Evolutionary conservation across 257 asterid species (phyloP).

Genomic region (Verbascum thapsus): DNA sequence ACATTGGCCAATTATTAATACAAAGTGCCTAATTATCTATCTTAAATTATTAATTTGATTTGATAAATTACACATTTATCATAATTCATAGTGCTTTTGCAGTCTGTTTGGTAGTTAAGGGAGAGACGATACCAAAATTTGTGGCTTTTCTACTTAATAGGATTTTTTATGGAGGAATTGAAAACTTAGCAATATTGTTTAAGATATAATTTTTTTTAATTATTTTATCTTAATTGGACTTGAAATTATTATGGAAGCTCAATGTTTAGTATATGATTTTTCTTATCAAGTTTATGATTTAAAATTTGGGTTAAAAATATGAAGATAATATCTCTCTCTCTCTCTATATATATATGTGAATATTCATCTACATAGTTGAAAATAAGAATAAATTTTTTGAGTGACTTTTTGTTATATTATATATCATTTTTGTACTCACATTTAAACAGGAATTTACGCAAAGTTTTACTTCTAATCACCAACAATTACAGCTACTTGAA

Average conservation of each 20-base stretch:
- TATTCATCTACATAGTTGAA: no score
- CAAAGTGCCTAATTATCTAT: background rate
- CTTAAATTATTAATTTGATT: background rate
- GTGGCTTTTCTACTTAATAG: constrained; percentile 14
- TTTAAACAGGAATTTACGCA: no score
- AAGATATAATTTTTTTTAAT: background rate
- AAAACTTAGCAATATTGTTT: background rate
- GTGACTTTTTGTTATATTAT: no score
- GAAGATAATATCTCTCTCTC: no score
- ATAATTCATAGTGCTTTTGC: constrained; percentile 17
- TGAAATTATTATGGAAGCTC: background rate
- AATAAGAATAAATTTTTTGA: no score
- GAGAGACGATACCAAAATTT: constrained; percentile 33
- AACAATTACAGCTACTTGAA: no score
- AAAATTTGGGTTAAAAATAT: no score
- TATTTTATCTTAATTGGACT: background rate
- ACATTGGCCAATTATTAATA: background rate
- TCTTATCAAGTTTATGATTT: no score
- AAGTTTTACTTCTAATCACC: no score
- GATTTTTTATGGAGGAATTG: background rate
- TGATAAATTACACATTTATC: background rate
- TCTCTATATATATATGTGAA: no score
- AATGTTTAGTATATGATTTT: no score
- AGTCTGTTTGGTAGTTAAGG: constrained; percentile 26
- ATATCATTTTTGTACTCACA: no score